phyloP scores from a whole-genome alignment of 78 protist species.

The Protostelium mycophagum region DNA sequence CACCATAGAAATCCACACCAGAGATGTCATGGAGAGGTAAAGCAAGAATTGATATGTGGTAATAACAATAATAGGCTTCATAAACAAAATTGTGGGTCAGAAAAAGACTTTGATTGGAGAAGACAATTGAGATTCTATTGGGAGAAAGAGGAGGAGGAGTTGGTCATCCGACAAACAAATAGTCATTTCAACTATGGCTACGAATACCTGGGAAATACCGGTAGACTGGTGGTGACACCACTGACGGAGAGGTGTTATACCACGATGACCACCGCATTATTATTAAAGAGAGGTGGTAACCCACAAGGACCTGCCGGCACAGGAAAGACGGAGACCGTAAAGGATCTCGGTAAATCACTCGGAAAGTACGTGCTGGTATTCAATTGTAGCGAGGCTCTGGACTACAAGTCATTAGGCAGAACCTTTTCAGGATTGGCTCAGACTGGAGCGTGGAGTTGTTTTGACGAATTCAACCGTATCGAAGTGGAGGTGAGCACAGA shows the following conservation, averaged over 20 bases:
- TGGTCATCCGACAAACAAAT: conserved; percentile 80
- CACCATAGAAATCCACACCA: conserved; percentile 89
- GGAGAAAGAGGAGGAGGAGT: conserved; percentile 31
- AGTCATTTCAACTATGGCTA: conserved; percentile 83
- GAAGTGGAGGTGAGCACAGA: conserved; percentile 82
- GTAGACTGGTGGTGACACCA: conserved; percentile 93
- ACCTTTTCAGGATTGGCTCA: conserved; percentile 96
- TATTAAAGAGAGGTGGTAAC: conserved; percentile 89
- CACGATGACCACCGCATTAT: conserved; percentile 88
- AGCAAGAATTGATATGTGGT: not conserved
- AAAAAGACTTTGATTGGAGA: conserved; percentile 88
- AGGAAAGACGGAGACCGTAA: conserved; percentile 98
- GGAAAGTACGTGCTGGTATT: conserved; percentile 92
- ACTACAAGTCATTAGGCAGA: conserved; percentile 93
- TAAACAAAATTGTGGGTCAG: not conserved
- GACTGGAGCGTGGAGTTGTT: conserved; percentile 99
- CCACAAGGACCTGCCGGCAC: conserved; percentile 99
- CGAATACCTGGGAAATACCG: conserved; percentile 97
- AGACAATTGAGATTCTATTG: conserved; percentile 86
- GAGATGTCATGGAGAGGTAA: conserved; percentile 19
- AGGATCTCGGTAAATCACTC: conserved; percentile 89
- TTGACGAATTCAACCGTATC: conserved; percentile 99
- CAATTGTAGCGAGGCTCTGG: conserved; percentile 97
- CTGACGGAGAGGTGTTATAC: conserved; percentile 88
- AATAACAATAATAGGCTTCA: conserved; percentile 68